These are phyloP conservation scores for Ehretia macrophylla DNA, from an alignment of 257 asterid genomes.

Conservation along the genomic window DNA sequence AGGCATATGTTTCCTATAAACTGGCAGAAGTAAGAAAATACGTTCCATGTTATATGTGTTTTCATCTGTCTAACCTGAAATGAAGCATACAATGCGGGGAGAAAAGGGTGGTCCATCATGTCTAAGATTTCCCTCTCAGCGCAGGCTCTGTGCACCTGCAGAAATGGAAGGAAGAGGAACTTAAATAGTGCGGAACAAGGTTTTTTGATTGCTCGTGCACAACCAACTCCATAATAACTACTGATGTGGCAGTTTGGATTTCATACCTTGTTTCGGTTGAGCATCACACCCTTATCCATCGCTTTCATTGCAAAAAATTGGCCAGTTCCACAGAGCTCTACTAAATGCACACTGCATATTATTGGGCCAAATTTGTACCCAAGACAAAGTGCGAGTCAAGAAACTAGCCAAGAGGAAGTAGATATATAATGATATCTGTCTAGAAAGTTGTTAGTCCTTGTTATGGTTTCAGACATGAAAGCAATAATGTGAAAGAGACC, in stretches of 20 bases:
- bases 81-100: conserved; percentile 97
- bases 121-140: conserved; percentile 97
- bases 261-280: conserved; percentile 82
- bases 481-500: too few species aligned
- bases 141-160: conserved; percentile 98
- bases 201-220: neutral
- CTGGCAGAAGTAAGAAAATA: too few species aligned
- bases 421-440: too few species aligned
- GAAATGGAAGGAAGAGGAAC: conserved; percentile 4
- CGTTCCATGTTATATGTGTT: too few species aligned
- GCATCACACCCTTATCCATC: conserved; percentile 94
- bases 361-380: neutral
- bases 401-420: neutral
- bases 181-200: neutral
- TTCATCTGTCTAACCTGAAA: conserved; percentile 62
- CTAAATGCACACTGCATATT: conserved; percentile 80
- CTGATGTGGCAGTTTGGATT: neutral
- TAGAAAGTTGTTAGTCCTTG: too few species aligned
- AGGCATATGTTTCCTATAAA: too few species aligned
- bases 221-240: neutral
- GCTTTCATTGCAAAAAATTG: conserved; percentile 93
- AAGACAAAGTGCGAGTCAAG: neutral
- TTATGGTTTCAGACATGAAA: too few species aligned
- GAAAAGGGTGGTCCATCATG: conserved; percentile 97
- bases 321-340: conserved; percentile 81